Conservation (phyloP, 2,329 filamentous ascomycete species). For the Colletotrichum sidae region DNA sequence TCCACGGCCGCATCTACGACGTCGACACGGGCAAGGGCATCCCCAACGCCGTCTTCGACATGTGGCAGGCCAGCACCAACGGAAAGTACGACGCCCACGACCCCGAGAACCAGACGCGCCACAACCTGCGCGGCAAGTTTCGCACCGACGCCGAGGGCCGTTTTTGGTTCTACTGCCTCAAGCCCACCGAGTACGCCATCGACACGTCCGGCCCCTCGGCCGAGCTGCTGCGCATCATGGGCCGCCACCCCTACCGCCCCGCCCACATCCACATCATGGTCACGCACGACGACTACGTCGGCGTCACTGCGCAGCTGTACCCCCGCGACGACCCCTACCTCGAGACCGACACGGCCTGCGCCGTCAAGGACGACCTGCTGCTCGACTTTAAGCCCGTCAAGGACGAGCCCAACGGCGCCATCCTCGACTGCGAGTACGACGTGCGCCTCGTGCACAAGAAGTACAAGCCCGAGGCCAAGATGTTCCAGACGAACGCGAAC, state of each 20-base stretch:
- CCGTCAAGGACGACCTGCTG: slow-evolving; percentile 52
- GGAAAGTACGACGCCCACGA: slow-evolving; percentile 71
- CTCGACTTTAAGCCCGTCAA: slow-evolving; percentile 57
- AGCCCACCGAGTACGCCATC: slow-evolving; percentile 72
- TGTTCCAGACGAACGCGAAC: slow-evolving; percentile 39
- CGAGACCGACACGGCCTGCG: slow-evolving; percentile 49
- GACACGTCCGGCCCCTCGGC: slow-evolving; percentile 61
- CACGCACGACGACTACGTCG: slow-evolving; percentile 66
- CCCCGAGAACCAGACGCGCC: slow-evolving; percentile 67
- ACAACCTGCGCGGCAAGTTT: slow-evolving; percentile 75
- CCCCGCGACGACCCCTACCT: slow-evolving; percentile 69
- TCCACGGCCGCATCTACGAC: slow-evolving; percentile 38
- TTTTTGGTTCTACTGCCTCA: slow-evolving; percentile 72
- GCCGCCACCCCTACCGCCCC: slow-evolving; percentile 41
- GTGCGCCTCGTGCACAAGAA: slow-evolving; percentile 42
- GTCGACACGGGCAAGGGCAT: slow-evolving; percentile 41
- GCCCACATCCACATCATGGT: slow-evolving; percentile 45
- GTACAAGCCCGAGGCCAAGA: slow-evolving; percentile 40
- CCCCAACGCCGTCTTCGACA: slow-evolving; percentile 64
- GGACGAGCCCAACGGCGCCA: slow-evolving; percentile 46
- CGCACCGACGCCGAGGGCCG: slow-evolving; percentile 70
- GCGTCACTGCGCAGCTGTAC: slow-evolving; percentile 77
- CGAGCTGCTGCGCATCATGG: slow-evolving; percentile 41
- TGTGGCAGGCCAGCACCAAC: slow-evolving; percentile 73
- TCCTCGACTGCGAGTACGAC: slow-evolving; percentile 47